Evolutionary conservation across 768 basidiomycete species (phyloP).

Genomic region (Termitomyces sp.): DNA sequence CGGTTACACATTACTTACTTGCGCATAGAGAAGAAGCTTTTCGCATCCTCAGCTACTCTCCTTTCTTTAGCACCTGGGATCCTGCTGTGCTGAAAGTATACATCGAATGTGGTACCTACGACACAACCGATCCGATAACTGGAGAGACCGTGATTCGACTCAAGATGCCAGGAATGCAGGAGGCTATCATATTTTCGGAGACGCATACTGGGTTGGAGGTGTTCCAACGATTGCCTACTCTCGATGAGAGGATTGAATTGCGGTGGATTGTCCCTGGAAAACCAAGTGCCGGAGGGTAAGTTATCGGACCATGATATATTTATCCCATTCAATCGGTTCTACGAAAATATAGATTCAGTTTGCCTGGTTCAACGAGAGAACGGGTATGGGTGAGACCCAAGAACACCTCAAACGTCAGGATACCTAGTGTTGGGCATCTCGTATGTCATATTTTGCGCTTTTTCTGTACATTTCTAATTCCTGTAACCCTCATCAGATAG

Average conservation of each 20-base stretch:
- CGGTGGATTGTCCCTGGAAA: conserved; percentile 55
- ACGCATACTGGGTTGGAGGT: conserved; percentile 36
- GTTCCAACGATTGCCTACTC: conserved; percentile 35
- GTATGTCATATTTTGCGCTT: conserved; percentile 23
- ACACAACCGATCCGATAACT: conserved; percentile 22
- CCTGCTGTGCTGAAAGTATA: conserved; percentile 58
- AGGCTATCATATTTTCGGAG: conserved; percentile 61
- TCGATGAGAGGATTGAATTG: conserved; percentile 51
- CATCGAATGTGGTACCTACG: conserved; percentile 54
- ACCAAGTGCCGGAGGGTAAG: conserved; percentile 32
- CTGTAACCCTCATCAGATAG: conserved; percentile 27
- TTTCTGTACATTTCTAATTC: neutral
- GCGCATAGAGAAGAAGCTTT: conserved; percentile 57
- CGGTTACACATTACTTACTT: neutral
- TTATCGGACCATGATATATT: conserved; percentile 1
- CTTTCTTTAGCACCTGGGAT: conserved; percentile 76
- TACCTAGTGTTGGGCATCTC: conserved; percentile 41
- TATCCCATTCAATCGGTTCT: neutral
- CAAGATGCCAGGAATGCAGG: conserved; percentile 66
- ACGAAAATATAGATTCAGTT: conserved; percentile 26
- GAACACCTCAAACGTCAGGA: conserved; percentile 39
- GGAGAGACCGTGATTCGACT: conserved; percentile 44
- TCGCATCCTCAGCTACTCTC: conserved; percentile 40
- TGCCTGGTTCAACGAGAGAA: conserved; percentile 28
- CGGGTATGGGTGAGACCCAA: conserved; percentile 42